Conservation (phyloP, 106 monocot species). For the Phalaenopsis aphrodite region DNA sequence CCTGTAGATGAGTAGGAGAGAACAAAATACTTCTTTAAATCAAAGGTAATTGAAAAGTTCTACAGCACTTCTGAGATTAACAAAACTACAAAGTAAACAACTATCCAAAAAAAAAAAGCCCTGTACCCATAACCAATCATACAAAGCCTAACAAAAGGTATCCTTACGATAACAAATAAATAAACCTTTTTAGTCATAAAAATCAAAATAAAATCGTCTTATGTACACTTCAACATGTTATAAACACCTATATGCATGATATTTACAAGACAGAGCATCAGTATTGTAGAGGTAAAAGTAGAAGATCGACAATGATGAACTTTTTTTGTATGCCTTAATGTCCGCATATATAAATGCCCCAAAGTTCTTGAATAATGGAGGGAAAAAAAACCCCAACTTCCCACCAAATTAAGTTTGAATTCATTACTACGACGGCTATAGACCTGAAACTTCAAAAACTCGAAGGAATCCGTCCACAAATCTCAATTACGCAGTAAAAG, state of each 20-base stretch:
- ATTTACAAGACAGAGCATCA: neutral
- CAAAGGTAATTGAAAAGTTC: neutral
- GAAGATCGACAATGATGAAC: neutral
- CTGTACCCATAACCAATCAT: neutral
- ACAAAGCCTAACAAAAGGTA: neutral
- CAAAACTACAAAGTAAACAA: neutral
- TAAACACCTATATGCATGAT: neutral
- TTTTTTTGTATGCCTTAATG: neutral
- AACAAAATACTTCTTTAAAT: neutral
- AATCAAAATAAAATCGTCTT: neutral
- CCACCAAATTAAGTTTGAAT: no score
- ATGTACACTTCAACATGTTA: neutral
- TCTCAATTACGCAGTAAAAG: neutral
- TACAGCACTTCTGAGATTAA: neutral
- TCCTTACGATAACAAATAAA: neutral
- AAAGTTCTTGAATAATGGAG: no score
- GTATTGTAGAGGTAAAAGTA: neutral
- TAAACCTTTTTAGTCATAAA: neutral
- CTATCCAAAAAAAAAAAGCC: neutral
- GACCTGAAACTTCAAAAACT: neutral
- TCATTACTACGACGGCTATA: no score
- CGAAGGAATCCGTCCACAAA: neutral
- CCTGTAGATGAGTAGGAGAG: conserved; percentile 40
- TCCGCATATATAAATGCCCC: no score
- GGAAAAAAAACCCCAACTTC: no score